Base-by-base conservation (phyloP, 768 basidiomycete genomes). In the Sutorius australiensis region DNA sequence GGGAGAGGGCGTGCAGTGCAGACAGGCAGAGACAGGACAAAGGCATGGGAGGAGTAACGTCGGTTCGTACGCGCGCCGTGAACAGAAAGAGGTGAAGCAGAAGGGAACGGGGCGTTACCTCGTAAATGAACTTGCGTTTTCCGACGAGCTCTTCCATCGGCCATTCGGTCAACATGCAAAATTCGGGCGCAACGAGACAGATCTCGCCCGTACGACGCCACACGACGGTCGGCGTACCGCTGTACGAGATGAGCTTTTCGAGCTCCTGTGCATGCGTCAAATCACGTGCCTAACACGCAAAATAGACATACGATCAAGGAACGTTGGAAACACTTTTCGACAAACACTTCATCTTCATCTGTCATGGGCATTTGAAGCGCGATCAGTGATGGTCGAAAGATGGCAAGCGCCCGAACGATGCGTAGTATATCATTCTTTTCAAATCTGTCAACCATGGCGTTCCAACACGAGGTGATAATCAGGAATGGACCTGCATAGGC, bases 181-280 rank as follows among this genome's bases (percentile, higher is more conserved):
- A 98, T 72, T 99, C 97, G 6, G 92, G 89, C 0, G 94, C 95
- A 43, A 94, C 97, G 42, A 97, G 84, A 65, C 93, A 95, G 24
- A 99, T 94, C 73, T 99, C 97, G 62, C 97, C 97, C 17, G 97
- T 99, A 46, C 97, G 80, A 41, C 97, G 86, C 95, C 95, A 99
- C 11, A 95, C 90, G 38, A 95, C 93, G 1, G 95, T 98, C 3
- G 95, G 95, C 28, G 95, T 98, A 11, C 95, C 95, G 61, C 89
- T 95, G 70, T 91, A 97, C 47, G 92, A 93, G 54, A 98, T 97
- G 56, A 98, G 80, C 73, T 97, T 98, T 72, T 97, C 92, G 51
- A 98, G 80, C 76, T 98, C 95, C 92, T 95, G 43, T 24, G 1
- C 9, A 31, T 56, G 6, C n/a, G 46, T 59, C 17, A 58, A 32